phyloP scores from a whole-genome alignment of 768 basidiomycete genomes.

The Pisolithus microcarpus region DNA sequence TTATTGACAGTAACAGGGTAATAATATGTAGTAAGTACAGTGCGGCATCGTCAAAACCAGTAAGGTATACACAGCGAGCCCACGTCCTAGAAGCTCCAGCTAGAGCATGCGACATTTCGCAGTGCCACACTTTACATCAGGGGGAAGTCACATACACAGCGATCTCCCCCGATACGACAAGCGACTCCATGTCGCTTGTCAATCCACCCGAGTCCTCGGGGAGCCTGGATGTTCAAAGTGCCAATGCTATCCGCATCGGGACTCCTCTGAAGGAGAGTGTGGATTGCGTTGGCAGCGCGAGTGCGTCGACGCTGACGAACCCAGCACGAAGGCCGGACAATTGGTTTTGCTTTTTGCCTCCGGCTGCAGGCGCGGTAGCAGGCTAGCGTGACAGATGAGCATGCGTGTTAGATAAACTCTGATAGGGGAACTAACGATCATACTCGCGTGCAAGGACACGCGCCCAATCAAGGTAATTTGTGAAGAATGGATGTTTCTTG shows the following conservation, averaged over 20 bases:
- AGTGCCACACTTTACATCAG: background rate
- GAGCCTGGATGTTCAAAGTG: background rate
- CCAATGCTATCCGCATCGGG: background rate
- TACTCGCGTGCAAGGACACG: conserved; percentile 5
- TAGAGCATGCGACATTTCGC: background rate
- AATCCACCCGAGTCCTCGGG: background rate
- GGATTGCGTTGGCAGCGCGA: background rate
- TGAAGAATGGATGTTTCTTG: conserved; percentile 7
- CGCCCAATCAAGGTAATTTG: conserved; percentile 1
- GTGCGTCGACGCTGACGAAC: background rate
- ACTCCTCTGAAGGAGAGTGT: background rate
- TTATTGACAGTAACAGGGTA: background rate
- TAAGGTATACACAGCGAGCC: background rate
- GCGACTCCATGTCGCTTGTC: background rate
- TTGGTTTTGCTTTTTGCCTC: background rate
- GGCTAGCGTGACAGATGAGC: background rate
- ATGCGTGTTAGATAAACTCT: background rate
- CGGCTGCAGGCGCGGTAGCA: background rate
- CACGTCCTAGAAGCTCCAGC: background rate
- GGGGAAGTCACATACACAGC: background rate
- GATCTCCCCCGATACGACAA: background rate
- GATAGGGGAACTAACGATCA: conserved; percentile 2
- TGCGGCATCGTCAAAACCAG: background rate
- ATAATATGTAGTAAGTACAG: background rate
- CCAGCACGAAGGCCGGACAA: background rate